phyloP scores from a whole-genome alignment of 345 rosid species.

The Populus pruinosa region DNA sequence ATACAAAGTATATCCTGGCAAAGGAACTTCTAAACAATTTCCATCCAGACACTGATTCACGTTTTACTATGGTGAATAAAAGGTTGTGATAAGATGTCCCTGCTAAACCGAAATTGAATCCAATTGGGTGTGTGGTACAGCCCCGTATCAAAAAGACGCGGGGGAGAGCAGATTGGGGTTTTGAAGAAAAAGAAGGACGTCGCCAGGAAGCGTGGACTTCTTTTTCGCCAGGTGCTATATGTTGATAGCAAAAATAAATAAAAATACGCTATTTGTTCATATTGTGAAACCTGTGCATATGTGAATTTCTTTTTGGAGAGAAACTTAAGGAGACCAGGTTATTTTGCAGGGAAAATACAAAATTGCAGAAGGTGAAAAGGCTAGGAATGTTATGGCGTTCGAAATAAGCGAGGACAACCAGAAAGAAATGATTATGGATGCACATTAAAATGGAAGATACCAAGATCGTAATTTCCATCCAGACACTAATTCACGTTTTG shows the following conservation, averaged over 20 bases:
- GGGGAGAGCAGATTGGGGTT: too few relatives aligned
- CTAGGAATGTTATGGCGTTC: neutral
- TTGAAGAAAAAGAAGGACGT: too few relatives aligned
- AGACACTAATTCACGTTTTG: too few relatives aligned
- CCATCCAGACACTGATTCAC: neutral
- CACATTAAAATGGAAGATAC: neutral
- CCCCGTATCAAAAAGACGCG: too few relatives aligned
- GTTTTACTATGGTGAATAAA: neutral
- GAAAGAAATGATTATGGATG: neutral
- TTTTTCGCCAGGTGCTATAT: too few relatives aligned
- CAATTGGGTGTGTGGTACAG: too few relatives aligned
- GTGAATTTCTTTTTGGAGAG: neutral
- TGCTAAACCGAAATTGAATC: too few relatives aligned
- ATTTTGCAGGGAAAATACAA: neutral
- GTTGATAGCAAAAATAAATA: too few relatives aligned
- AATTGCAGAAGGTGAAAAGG: neutral
- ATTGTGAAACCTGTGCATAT: neutral
- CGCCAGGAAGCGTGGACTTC: too few relatives aligned
- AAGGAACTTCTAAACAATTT: neutral
- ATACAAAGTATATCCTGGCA: neutral
- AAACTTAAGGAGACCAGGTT: neutral
- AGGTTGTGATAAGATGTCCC: too few relatives aligned
- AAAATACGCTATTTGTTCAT: too few relatives aligned
- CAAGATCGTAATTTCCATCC: neutral
- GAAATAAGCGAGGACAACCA: neutral